Evolutionary conservation across 2,329 filamentous ascomycete genomes (phyloP).

Genomic region (Furcasterigmium furcatum): DNA sequence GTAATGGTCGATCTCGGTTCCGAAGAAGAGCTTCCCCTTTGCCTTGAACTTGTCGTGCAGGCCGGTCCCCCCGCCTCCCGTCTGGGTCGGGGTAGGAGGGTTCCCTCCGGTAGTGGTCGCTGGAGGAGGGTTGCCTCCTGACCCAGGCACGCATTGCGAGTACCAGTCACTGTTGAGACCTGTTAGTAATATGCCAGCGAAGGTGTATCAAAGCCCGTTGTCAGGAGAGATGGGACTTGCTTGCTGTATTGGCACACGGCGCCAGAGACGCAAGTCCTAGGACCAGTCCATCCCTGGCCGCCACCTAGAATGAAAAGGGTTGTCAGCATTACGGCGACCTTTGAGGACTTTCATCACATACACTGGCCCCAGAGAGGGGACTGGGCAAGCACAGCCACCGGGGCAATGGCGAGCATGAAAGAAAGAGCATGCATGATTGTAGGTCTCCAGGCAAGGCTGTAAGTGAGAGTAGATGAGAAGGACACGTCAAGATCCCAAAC

Average conservation of each 20-base stretch:
- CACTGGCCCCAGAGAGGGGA: conserved; percentile 13
- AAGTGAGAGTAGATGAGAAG: no score
- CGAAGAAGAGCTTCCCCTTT: not conserved
- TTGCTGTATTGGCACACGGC: conserved; percentile 33
- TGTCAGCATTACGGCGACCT: not conserved
- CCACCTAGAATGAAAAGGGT: conserved; percentile 18
- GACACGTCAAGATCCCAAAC: not conserved
- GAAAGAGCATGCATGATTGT: conserved; percentile 10
- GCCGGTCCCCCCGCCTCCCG: not conserved
- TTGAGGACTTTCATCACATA: conserved; percentile 5
- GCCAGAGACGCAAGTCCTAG: conserved; percentile 28
- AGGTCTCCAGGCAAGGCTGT: no score
- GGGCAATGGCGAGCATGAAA: conserved; percentile 9
- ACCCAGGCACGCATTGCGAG: conserved; percentile 12
- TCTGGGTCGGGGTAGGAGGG: not conserved
- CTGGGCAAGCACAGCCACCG: conserved; percentile 12
- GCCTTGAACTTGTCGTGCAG: not conserved
- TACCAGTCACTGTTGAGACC: conserved; percentile 12
- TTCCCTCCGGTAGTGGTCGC: not conserved
- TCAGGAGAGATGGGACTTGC: conserved; percentile 4
- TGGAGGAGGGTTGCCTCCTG: conserved; percentile 1
- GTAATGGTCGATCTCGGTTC: conserved; percentile 1
- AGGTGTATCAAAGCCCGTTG: not conserved
- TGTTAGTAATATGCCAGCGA: not conserved
- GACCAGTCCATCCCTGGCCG: conserved; percentile 28